Base-by-base conservation (phyloP, 2,329 filamentous ascomycete species). In the Ceratocystis cubensis region DNA sequence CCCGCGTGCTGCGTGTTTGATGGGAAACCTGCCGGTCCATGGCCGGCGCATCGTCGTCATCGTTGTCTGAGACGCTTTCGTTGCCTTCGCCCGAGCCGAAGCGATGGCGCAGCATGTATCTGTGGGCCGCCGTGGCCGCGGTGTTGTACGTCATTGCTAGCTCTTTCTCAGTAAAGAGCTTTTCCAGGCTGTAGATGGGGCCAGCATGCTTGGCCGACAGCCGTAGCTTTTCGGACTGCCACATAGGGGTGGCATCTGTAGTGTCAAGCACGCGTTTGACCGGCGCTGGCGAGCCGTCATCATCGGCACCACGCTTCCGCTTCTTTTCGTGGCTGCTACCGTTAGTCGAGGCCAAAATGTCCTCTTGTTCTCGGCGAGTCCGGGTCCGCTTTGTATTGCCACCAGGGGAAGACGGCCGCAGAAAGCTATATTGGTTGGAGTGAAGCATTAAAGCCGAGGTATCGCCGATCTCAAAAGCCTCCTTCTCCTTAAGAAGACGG, bases 81-180 rank as follows among this genome's bases (percentile, higher is more conserved):
- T 76, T 78, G 50, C 76, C 78, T 59, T 76, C 75, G 44, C 63
- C 64, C 15, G 63, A 57, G n/a, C 68, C 68, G 28, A 48, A 61
- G 63, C 81, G 81, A 72, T 84, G 83, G 45, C 82, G 81, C 64
- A 85, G 74, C 66, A 87, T 79, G 71, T 85, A 82, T 69, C 83
- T 82, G 73, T 86, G 82, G 7, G 85, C 81, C 1, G 84, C 84
- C 22, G 86, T 71, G 37, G 85, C 84, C 4, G 85, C 82, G 3
- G 78, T 76, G 68, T 86, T 87, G 73, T 87, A 87, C 33, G 83
- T 83, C 77, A 88, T 80, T 3, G 82, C 80, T 37, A 88, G 78
- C 75, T 88, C 85, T 74, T 86, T 87, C 71, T 88, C 85, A 0
- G 85, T 88, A 63, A 88, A 88, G 46, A 88, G 80, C 76, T 87